Base-by-base conservation (phyloP, 306 rosid species). In the Vigna reflexopilosa region DNA sequence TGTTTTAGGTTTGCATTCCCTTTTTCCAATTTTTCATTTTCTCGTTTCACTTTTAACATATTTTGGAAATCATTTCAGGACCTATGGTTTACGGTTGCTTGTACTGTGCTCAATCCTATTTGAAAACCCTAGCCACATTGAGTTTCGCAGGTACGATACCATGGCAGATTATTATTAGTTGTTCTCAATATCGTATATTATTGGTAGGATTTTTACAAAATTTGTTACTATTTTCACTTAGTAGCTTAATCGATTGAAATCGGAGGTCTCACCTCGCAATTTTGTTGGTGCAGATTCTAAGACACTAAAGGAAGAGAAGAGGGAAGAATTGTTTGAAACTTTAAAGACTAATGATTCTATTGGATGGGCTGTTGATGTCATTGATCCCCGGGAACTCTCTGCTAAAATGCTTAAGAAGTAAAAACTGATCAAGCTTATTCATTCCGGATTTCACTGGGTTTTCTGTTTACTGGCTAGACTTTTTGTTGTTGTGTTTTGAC, bases 321-420 rank as follows among this genome's bases (percentile, higher is more conserved):
- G 98, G 89, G 98, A 94, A 81, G 97, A 94, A 42, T 85, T 89
- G 36, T 94, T 94, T 89, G 91, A 88, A 73, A 51, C 70, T 79
- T 77, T 92, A 30, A 90, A 92, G 84, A 62, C 71, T 30, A 85
- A 94, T 62, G 90, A 86, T 77, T 90, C 95, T 64, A 87, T 89
- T 82, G 96, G 93, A 66, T 92, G 98, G 98, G 97, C 84, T 19
- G 93, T 94, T 82, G 98, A 94, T 69, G 83, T 94, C 73, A 89
- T 94, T 55, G 97, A 88, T 72, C 97, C 97, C 24, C 86, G 85
- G 77, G 97, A 89, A 76, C 95, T 94, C 66, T 90, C 97, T 0
- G 94, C 95, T 36, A 92, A 94, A 82, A 94, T 92, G 97, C 88
- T 94, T 13, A 89, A 83, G 83, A 90, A 81, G 93, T 93, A 73